Base-by-base conservation (phyloP, 2,329 filamentous ascomycete species). In the Penicillium sp. region DNA sequence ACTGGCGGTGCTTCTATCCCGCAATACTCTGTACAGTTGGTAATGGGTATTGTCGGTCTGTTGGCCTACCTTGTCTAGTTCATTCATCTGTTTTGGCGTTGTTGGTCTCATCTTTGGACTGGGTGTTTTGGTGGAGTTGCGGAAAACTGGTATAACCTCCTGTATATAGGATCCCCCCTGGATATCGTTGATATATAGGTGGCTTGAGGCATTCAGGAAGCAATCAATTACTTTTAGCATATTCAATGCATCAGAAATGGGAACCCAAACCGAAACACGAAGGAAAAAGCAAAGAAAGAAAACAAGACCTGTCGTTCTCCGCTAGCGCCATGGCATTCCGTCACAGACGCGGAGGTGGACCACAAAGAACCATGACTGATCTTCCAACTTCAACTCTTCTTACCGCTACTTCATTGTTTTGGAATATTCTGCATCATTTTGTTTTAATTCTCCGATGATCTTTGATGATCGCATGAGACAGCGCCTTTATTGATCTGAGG, bases 21-120 rank as follows among this genome's bases (percentile, higher is more conserved):
- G 8, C 63, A 65, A 5, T 70, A 64, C 57, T 67, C 73, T 7
- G 58, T 67, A 23, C 67, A 68, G 7, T 55, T 74, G 16, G 56
- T 68, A 10, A 52, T 72, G 41, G 66, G 68, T n/a, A 67, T 67
- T 2, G 58, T 70, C n/a, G 71, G 65, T 27, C 64, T 72, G 7
- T 59, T 74, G 40, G 61, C 67, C 42, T 70, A 69, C 53, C 56
- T 74, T 7, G 64, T 59, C 21, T 58, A 68, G 60, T 66, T 54
- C 52, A 52, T 12, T 42, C 23, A 16, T 32, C 6, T 38, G 16
- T 18, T 25, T 38, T 40, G 32, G 44, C 27, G 16, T 29, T 46
- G 27, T 45, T 32, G 13, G 52, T 55, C 40, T 52, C 34, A 45
- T 42, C 7, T 15, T 13, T 50, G 9, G 15, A 34, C 18, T 29